Evolutionary conservation across 1,139 yeast species (phyloP), one percentile per base, ranked within the genome.

Genomic region (Protomyces lactucae-debilis): DNA sequence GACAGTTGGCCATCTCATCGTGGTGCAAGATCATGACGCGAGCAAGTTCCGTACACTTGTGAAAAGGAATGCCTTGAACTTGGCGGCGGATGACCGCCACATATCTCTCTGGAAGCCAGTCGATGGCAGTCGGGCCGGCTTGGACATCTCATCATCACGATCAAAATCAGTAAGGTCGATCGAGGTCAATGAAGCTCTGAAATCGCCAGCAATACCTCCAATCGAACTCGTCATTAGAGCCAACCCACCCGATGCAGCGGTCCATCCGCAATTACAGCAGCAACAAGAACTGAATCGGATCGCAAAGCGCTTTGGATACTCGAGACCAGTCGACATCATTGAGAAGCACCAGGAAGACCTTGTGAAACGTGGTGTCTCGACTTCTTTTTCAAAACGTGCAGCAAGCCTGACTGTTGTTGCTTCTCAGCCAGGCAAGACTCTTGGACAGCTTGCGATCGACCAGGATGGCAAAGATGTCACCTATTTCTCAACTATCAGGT

Each of bases 401-500:
- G 18, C 16, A 10, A 18, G 25, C 25, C 12, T 18, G 48, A 43
- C 21, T 43, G 25, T 43, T 5, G 14, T 43, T 21, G 25, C 12
- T 18, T 43, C 48, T 43, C 25, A 3, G 18, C 48, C 48, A n/a
- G 48, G 23, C 10, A 18, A 16, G 18, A 12, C 14, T 16, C 12
- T 18, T 18, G 48, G 48, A 18, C 23, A 43, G 25, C 35, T 51
- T 5, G n/a, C 54, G 14, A n/a, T 51, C 18, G 54, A 51, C 35
- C 37, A 60, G 57, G 57, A 52, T 18, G 64, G 64, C 14, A 23
- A n/a, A 14, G 64, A 60, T 16, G 53, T 60, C n/a, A 52, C 53
- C 6, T 60, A 60, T 36, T 60, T 60, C 45, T 18, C 53, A 14
- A 52, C 64, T 10, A 23, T 60, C 14, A 28, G 25, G 5, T n/a